Conservation (phyloP, 495 filamentous ascomycete genomes). For the Penicillium angulare region DNA sequence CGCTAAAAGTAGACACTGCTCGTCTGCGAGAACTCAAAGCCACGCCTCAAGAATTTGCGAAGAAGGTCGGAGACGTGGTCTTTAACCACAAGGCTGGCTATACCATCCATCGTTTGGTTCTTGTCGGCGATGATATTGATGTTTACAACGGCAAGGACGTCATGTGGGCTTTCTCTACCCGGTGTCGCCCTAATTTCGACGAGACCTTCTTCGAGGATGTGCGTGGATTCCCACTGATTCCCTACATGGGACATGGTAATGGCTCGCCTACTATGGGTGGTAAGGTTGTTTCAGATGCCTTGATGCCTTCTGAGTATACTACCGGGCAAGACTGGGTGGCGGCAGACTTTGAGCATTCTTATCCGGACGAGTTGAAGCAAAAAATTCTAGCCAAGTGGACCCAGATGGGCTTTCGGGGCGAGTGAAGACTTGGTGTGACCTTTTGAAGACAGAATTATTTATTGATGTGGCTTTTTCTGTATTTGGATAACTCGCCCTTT, state of each 20-base stretch:
- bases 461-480: too few species aligned
- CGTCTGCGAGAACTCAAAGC: conserved; percentile 32
- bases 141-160: conserved; percentile 35
- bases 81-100: conserved; percentile 39
- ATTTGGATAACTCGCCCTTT: too few species aligned
- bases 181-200: conserved; percentile 36
- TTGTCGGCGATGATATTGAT: conserved; percentile 42
- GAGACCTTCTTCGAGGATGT: conserved; percentile 41
- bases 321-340: conserved; percentile 30
- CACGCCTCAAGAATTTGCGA: conserved; percentile 26
- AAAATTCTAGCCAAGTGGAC: conserved; percentile 34
- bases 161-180: conserved; percentile 44
- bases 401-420: conserved; percentile 28
- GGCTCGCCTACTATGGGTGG: conserved; percentile 27
- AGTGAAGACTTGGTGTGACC: too few species aligned
- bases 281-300: conserved; percentile 40
- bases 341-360: conserved; percentile 34
- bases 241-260: conserved; percentile 38
- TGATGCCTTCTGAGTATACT: conserved; percentile 37
- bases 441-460: too few species aligned
- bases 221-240: conserved; percentile 36
- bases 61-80: conserved; percentile 32
- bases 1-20: conserved; percentile 31
- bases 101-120: conserved; percentile 36
- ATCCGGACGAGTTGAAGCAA: conserved; percentile 34